Evolutionary conservation across 208 protist species (phyloP), one percentile per base, ranked within the genome.

Genomic region (Trypanosoma lewisi): DNA sequence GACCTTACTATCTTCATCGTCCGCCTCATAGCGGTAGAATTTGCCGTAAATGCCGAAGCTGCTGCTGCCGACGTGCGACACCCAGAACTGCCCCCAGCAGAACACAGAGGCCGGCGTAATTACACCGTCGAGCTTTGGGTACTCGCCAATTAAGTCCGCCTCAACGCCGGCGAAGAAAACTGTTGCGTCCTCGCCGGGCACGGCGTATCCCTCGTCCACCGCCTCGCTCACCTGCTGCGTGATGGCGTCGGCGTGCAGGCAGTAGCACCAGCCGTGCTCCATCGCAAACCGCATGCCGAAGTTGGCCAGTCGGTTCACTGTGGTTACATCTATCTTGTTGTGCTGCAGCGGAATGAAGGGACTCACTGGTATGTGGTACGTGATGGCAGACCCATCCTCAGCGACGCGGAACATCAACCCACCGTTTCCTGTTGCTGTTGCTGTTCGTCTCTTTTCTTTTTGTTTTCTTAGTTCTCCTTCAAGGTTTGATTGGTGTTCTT

Each of bases 271-370:
- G n/a, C 80, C 80, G 25, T 73, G 72, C 56, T 91, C 84, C 11
- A 75, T 70, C 2, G 80, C 80, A 53, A 83, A 82, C 19, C 67
- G 63, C 27, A 91, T 62, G 52, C 73, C 69, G 59, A 80, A 83
- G 61, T 80, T 82, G 28, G 75, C 73, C 1, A 91, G 30, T 1
- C 62, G 67, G 42, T 91, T 87, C 9, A 91, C 55, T 1, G 79
- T 65, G 7, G 74, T 57, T 27, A 83, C 65, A 42, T 85, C 70
- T 21, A 91, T 64, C 25, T 80, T 69, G 52, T 80, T 48, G 51
- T 91, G 85, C 37, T 91, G 80, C 17, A 88, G 25, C 2, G 78
- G 78, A 3, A 87, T 68, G 75, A 91, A 88, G 0, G 79, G 76
- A 8, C 69, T 65, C 12, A 83, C 72, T 19, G 76, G 68, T 25